Percentiles rank a stretch among this genome's conserved stretches.
phyloP scores from a whole-genome alignment of 139 green algal species.

The Coccomyxa sp. region DNA sequence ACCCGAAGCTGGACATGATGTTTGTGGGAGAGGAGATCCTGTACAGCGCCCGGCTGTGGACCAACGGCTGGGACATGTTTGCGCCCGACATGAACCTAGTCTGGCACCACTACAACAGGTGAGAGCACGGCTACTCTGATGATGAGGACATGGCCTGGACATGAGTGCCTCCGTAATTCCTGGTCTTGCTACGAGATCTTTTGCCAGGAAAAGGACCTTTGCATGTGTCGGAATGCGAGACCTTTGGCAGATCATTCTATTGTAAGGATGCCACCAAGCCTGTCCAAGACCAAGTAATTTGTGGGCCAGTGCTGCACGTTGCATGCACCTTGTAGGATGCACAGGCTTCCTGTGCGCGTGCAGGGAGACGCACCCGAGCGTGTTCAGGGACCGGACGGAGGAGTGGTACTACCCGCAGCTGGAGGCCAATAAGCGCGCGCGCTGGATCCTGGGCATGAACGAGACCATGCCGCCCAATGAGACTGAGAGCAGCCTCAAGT shows the following conservation, averaged over 20 bases:
- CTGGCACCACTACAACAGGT: conserved; percentile 13
- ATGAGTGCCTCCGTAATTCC: not conserved
- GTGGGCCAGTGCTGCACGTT: not conserved
- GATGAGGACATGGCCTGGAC: not conserved
- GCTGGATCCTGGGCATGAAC: conserved; percentile 3
- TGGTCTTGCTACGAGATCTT: not conserved
- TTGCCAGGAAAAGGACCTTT: not conserved
- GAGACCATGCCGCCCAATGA: not conserved
- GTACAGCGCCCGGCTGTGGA: conserved; percentile 19
- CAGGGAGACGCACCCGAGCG: not conserved
- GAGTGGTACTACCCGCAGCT: conserved; percentile 4
- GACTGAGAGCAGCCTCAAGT: not conserved
- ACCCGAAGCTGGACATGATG: conserved; percentile 9
- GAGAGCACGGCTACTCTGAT: not conserved
- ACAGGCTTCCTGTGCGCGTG: not conserved
- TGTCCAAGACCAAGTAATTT: not conserved
- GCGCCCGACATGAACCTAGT: conserved; percentile 9
- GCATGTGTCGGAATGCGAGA: not conserved
- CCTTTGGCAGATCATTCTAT: not conserved
- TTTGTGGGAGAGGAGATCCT: conserved; percentile 23
- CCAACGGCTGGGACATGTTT: conserved; percentile 16
- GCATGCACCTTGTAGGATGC: not conserved
- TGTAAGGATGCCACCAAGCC: not conserved
- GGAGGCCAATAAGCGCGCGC: not conserved
- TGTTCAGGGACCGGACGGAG: conserved; percentile 9